These are phyloP conservation scores for Scheffersomyces stipitis DNA, from an alignment of 805 yeast species.

Conservation along the genomic window DNA sequence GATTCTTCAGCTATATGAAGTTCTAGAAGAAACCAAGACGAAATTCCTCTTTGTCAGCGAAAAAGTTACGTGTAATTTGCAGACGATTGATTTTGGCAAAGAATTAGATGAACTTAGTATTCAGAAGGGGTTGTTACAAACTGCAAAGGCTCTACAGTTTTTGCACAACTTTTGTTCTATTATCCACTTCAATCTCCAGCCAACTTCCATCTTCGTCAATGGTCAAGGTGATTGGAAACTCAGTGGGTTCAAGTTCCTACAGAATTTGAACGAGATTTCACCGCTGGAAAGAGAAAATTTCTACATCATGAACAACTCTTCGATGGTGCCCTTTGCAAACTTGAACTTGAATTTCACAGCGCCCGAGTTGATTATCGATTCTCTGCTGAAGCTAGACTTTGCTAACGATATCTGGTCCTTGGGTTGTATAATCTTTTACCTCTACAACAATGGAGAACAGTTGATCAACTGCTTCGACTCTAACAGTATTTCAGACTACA, in stretches of 20 bases:
- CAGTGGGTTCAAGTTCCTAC: slow-evolving; percentile 61
- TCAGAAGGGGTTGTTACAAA: slow-evolving; percentile 79
- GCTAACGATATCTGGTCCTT: slow-evolving; percentile 83
- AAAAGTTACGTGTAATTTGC: slow-evolving; percentile 59
- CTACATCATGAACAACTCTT: slow-evolving; percentile 69
- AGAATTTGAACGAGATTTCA: slow-evolving; percentile 49
- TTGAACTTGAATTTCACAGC: slow-evolving; percentile 74
- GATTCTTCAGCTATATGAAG: slow-evolving; percentile 79
- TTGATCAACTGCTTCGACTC: slow-evolving; percentile 42
- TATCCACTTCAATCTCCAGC: slow-evolving; percentile 77
- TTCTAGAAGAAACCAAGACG: slow-evolving; percentile 80
- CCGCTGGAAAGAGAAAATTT: slow-evolving; percentile 54
- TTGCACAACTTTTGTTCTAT: slow-evolving; percentile 74
- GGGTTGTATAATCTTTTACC: slow-evolving; percentile 70
- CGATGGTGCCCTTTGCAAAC: slow-evolving; percentile 76
- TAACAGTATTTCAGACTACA: slow-evolving; percentile 60
- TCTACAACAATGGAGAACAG: slow-evolving; percentile 58
- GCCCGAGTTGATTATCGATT: slow-evolving; percentile 77
- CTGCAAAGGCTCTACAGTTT: slow-evolving; percentile 77
- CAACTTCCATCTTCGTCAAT: slow-evolving; percentile 72
- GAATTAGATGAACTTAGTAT: slow-evolving; percentile 66
- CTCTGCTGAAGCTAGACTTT: slow-evolving; percentile 49
- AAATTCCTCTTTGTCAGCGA: slow-evolving; percentile 85
- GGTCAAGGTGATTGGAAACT: slow-evolving; percentile 93
- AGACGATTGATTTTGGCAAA: slow-evolving; percentile 29